Evolutionary conservation across 1,139 yeast genomes (phyloP), one percentile per base, ranked within the genome.

Genomic region (Hansenula lynferdii): DNA sequence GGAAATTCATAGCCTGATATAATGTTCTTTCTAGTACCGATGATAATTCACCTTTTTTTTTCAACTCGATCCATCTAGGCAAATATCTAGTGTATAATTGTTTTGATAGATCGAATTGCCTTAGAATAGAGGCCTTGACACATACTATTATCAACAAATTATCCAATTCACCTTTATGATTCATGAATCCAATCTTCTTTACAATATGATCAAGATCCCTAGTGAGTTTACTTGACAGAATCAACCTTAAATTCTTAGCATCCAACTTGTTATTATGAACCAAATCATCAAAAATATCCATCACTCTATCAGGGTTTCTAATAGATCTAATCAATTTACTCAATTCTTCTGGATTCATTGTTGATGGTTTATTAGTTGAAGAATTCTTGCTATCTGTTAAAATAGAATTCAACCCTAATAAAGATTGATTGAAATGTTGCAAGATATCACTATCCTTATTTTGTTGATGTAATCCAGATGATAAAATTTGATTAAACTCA

Each of bases 351-450:
- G 14, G 23, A 19, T 22, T 31, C n/a, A 16, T 19, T 9, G 7
- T 15, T 15, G 23, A 22, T 4, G 14, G 21, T 24, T 33, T 28
- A 9, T 14, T 15, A 9, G 18, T 21, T 21, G 30, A 12, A 17
- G 23, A 10, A n/a, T 17, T 23, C 3, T 6, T 19, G 3, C 36
- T n/a, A 4, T 28, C n/a, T 1, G 23, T 14, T 22, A 42, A 35
- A 1, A 42, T 6, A 9, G 35, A 30, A 15, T 39, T 48, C 21
- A 50, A 34, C 5, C 52, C 54, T 12, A 38, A 18, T 20, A 50
- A 19, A 7, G 54, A 50, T 31, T 48, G 54, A 8, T 41, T 35
- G 32, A 44, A 47, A 34, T 45, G 51, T 6, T 25, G 29, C 14
- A 30, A 25, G 4, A 38, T 34, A 2, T 31, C 20, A 6, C 31